Conservation (phyloP, 2,329 filamentous ascomycete genomes). For the Aspergillus udagawae region DNA sequence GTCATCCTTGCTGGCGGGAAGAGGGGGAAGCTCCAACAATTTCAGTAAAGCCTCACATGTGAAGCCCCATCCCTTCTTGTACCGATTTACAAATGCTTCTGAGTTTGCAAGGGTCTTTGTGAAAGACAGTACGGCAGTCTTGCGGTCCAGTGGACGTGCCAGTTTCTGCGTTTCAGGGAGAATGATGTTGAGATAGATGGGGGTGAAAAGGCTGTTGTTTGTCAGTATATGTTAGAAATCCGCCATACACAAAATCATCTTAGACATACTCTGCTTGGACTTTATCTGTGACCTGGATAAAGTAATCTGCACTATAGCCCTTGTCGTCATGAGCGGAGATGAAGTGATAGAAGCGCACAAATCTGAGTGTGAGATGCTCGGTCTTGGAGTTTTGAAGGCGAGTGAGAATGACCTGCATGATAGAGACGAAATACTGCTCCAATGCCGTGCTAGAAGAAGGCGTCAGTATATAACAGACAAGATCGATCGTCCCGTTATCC, state of each 20-base stretch:
- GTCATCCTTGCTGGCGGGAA: constrained; percentile 67
- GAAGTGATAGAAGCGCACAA: constrained; percentile 92
- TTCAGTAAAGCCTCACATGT: constrained; percentile 88
- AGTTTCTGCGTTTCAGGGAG: constrained; percentile 86
- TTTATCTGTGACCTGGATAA: constrained; percentile 77
- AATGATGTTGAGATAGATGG: constrained; percentile 81
- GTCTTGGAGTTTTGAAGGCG: constrained; percentile 68
- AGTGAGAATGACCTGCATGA: constrained; percentile 78
- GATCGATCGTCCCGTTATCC: neutral
- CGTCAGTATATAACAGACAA: constrained; percentile 1
- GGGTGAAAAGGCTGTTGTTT: constrained; percentile 63
- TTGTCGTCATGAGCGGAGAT: constrained; percentile 73
- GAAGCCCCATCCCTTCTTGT: constrained; percentile 84
- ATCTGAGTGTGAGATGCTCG: constrained; percentile 79
- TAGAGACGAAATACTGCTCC: constrained; percentile 71
- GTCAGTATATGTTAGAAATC: constrained; percentile 1
- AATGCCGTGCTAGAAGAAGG: constrained; percentile 52
- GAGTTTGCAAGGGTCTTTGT: constrained; percentile 90
- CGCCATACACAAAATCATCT: neutral
- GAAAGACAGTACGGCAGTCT: constrained; percentile 86
- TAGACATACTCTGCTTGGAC: constrained; percentile 64
- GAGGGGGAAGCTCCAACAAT: constrained; percentile 82
- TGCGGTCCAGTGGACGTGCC: constrained; percentile 81
- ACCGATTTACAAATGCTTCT: constrained; percentile 73
- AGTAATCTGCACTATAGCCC: constrained; percentile 88